phyloP scores from a whole-genome alignment of 1,139 yeast genomes.

The Hanseniaspora uvarum region DNA sequence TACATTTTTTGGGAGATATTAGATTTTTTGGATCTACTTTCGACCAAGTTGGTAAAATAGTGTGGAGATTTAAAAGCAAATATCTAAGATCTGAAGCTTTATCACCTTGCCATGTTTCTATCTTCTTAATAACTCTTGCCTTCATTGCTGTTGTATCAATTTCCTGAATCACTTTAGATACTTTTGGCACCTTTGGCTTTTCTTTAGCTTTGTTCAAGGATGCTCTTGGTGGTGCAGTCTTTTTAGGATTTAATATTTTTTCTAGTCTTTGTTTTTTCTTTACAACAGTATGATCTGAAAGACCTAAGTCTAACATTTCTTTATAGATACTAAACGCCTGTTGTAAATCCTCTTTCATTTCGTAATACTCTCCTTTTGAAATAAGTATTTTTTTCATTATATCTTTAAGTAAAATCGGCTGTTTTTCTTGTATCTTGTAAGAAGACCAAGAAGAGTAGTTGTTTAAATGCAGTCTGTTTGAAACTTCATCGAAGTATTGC shows the following conservation, averaged over 20 bases:
- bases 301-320: slow-evolving; percentile 55
- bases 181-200: slow-evolving; percentile 31
- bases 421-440: slow-evolving; percentile 28
- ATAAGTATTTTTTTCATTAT: slow-evolving; percentile 64
- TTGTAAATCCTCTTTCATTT: slow-evolving; percentile 58
- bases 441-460: slow-evolving; percentile 29
- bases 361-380: slow-evolving; percentile 74
- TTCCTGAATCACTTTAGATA: slow-evolving; percentile 42
- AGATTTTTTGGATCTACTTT: slow-evolving; percentile 59
- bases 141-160: slow-evolving; percentile 47
- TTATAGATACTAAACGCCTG: slow-evolving; percentile 56
- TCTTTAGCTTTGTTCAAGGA: neutral
- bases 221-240: neutral
- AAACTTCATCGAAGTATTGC: slow-evolving; percentile 46
- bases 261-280: slow-evolving; percentile 79
- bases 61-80: slow-evolving; percentile 55
- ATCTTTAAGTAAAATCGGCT: slow-evolving; percentile 46
- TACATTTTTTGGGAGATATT: slow-evolving; percentile 84
- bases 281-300: slow-evolving; percentile 51
- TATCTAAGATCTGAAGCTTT: slow-evolving; percentile 73
- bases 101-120: slow-evolving; percentile 59
- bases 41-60: slow-evolving; percentile 60
- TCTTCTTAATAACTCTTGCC: slow-evolving; percentile 47
- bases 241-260: slow-evolving; percentile 42
- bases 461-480: slow-evolving; percentile 44